Conservation (phyloP, 331 rosid genomes). For the Dryas integrifolia region DNA sequence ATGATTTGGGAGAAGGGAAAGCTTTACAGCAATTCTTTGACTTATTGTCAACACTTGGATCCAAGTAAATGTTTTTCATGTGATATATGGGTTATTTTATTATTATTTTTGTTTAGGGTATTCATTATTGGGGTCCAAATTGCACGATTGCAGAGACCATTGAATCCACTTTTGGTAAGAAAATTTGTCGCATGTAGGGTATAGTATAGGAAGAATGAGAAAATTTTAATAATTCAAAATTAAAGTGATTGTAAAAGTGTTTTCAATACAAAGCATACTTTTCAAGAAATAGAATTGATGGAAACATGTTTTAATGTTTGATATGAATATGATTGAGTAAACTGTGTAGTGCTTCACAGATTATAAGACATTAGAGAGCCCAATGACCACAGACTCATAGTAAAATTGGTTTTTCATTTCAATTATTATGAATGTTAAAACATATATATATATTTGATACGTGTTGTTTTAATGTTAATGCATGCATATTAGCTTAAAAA, state of each 20-base stretch:
- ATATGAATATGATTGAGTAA: too few relatives aligned
- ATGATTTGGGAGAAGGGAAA: not conserved
- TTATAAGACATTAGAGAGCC: too few relatives aligned
- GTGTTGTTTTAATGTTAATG: too few relatives aligned
- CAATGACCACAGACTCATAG: too few relatives aligned
- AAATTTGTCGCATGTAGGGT: not conserved
- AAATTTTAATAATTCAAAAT: too few relatives aligned
- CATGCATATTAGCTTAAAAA: too few relatives aligned
- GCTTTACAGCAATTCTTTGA: not conserved
- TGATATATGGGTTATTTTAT: not conserved
- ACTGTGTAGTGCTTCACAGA: too few relatives aligned
- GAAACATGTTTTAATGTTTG: too few relatives aligned
- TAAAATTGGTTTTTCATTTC: too few relatives aligned
- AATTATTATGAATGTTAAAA: too few relatives aligned
- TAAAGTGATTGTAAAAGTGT: not conserved
- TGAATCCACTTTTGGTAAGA: not conserved
- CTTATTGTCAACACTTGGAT: conserved; percentile 1
- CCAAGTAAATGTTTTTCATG: not conserved
- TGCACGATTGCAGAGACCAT: conserved; percentile 5
- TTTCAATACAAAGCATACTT: not conserved
- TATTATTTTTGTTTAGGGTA: not conserved
- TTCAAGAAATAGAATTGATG: not conserved
- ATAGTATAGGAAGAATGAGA: not conserved
- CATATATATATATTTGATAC: too few relatives aligned
- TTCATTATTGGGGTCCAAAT: conserved; percentile 6